A percentile compares a stretch with the other conserved stretches of the same genome.
Conservation (phyloP, 306 rosid genomes). For the Sindora glabra region DNA sequence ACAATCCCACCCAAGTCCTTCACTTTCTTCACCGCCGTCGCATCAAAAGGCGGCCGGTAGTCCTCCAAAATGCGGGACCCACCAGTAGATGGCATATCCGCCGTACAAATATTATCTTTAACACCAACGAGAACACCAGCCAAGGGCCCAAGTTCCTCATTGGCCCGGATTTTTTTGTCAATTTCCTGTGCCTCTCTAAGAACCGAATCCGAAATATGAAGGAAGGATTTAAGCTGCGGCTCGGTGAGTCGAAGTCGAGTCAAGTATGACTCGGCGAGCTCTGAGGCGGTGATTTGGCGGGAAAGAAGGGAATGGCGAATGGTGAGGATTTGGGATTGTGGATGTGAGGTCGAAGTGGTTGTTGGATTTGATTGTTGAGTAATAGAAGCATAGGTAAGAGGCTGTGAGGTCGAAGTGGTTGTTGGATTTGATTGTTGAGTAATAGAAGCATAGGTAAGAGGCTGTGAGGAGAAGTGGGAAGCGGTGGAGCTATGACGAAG, state of each 20-base stretch:
- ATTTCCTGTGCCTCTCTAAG: conserved; percentile 43
- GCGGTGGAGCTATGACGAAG: too few relatives aligned
- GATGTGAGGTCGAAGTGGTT: conserved; percentile 10
- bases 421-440: conserved; percentile 26
- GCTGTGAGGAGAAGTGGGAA: conserved; percentile 32
- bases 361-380: conserved; percentile 26
- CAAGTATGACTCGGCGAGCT: conserved; percentile 55
- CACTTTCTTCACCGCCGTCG: conserved; percentile 69
- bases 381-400: conserved; percentile 36
- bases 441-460: conserved; percentile 36
- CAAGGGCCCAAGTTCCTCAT: conserved; percentile 64
- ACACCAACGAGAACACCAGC: conserved; percentile 84
- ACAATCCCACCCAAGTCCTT: conserved; percentile 75
- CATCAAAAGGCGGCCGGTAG: conserved; percentile 79
- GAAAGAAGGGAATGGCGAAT: conserved; percentile 74
- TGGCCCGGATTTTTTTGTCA: conserved; percentile 41
- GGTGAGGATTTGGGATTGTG: conserved; percentile 72
- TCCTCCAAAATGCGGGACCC: conserved; percentile 76
- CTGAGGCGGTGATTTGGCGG: conserved; percentile 50
- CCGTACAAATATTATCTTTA: conserved; percentile 88
- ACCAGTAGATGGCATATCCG: conserved; percentile 82
- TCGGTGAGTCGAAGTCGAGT: conserved; percentile 61
- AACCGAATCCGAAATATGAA: conserved; percentile 54
- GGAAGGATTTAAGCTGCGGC: conserved; percentile 73
- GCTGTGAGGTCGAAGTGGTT: conserved; percentile 29